Evolutionary conservation across 1,139 yeast species (phyloP), one percentile per base, ranked within the genome.

Genomic region (Yamadazyma epiphylla): DNA sequence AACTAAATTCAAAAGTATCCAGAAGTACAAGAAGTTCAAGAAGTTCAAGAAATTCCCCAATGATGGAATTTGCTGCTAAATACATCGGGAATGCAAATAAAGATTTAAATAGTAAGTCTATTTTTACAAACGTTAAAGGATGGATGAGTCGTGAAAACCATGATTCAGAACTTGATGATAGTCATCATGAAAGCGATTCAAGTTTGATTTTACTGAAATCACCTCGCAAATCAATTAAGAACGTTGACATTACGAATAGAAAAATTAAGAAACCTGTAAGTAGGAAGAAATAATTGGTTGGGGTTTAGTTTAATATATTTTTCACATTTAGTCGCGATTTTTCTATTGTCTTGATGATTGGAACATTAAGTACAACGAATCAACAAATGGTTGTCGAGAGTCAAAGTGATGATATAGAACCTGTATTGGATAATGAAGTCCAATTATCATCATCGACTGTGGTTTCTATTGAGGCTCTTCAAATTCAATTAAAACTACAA

Each of bases 91-190:
- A 71, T 51, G 74, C 71, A 21, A 63, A 71, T 37, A 63, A 64
- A 38, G 71, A 68, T 25, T 60, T 70, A 38, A 64, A 65, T 42
- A 40, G 53, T 27, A 46, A 62, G 55, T 70, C 80, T 3, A 61
- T 81, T 23, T 67, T 80, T 34, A 77, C 76, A 21, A 76, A 74
- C 44, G 77, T 82, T 38, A 78, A 75, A 51, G 86, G 72, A 27
- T 81, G 89, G 88, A 80, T 81, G 47, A 54, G 50, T 31, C 46
- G 62, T 7, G 70, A 70, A 26, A 51, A 51, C 13, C 36, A 39
- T 19, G 56, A 53, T 29, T 55, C 49, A 22, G 40, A 44, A 19
- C 30, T 35, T 8, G 32, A 33, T 29, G 31, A 37, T 14, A 31
- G 32, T 27, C 9, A 28, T 22, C 29, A 34, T 26, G 46, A 42